A percentile compares a stretch with the other conserved stretches of the same genome.
Evolutionary conservation across 2,329 filamentous ascomycete genomes (phyloP).

Genomic region (Zopfia rhizophila): DNA sequence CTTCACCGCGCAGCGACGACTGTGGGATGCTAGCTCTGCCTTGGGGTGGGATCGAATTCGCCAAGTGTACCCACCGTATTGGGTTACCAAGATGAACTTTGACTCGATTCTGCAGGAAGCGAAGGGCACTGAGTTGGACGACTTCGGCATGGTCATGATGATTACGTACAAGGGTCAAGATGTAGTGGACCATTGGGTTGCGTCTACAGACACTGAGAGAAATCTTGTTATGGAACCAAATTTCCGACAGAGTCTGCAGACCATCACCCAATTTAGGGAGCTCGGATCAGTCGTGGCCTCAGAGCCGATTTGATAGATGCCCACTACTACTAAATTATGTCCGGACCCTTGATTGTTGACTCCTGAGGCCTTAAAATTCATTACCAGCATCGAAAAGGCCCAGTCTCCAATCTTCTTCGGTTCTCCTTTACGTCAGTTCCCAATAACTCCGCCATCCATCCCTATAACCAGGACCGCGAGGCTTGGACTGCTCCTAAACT

Average conservation of each 20-base stretch:
- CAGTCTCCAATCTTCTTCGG: too few species aligned
- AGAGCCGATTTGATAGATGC: too few species aligned
- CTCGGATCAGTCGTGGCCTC: too few species aligned
- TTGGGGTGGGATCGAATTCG: slow-evolving; percentile 25
- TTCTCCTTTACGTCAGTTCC: too few species aligned
- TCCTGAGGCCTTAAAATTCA: too few species aligned
- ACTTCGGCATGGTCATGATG: slow-evolving; percentile 32
- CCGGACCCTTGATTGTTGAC: too few species aligned
- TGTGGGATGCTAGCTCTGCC: slow-evolving; percentile 27
- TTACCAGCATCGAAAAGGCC: too few species aligned
- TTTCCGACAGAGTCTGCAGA: slow-evolving; percentile 19
- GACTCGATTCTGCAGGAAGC: slow-evolving; percentile 20
- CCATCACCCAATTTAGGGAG: too few species aligned
- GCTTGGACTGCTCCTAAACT: too few species aligned
- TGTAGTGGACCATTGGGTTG: slow-evolving; percentile 27
- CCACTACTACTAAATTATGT: too few species aligned
- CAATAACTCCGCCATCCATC: too few species aligned
- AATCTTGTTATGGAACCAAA: slow-evolving; percentile 15
- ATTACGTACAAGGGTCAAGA: slow-evolving; percentile 30
- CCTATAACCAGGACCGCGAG: too few species aligned
- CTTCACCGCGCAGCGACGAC: slow-evolving; percentile 29
- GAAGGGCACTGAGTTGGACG: slow-evolving; percentile 26
- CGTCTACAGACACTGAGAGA: slow-evolving; percentile 1
- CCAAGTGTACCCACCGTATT: slow-evolving; percentile 17
- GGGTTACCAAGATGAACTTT: slow-evolving; percentile 29